Evolutionary conservation across 108 stramenopile genomes (phyloP).

Genomic region (Skeletonema menzelii): DNA sequence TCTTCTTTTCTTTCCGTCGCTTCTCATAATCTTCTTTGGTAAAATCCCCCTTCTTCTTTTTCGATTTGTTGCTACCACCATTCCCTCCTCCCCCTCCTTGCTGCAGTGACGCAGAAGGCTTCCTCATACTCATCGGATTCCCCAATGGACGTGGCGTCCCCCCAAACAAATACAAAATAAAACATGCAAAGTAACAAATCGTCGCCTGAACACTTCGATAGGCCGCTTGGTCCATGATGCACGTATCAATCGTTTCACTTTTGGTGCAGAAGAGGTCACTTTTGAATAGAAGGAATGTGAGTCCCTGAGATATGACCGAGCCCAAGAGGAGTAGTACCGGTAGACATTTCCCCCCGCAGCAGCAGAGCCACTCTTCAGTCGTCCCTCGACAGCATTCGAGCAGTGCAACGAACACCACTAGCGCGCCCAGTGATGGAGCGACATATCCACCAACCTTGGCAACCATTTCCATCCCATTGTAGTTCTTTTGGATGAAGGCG

Average conservation of each 20-base stretch:
- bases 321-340: conserved; percentile 14
- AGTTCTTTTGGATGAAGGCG: conserved; percentile 25
- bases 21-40: conserved; percentile 42
- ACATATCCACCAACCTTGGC: conserved; percentile 35
- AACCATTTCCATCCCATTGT: conserved; percentile 46
- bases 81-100: not conserved
- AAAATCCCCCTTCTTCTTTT: conserved; percentile 25
- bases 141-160: conserved; percentile 26
- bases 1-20: conserved; percentile 41
- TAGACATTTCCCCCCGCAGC: conserved; percentile 28
- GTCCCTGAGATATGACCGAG: conserved; percentile 18
- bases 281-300: conserved; percentile 37
- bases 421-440: conserved; percentile 15
- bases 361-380: conserved; percentile 5
- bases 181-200: conserved; percentile 18
- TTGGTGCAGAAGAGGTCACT: conserved; percentile 37
- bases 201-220: conserved; percentile 37
- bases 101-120: not conserved
- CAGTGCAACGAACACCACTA: conserved; percentile 6
- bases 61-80: not conserved
- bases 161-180: conserved; percentile 26
- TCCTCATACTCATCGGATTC: not conserved
- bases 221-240: conserved; percentile 28
- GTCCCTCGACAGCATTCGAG: conserved; percentile 33
- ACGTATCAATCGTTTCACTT: conserved; percentile 10